These are phyloP conservation scores for Cylindrotheca fusiformis DNA, from an alignment of 108 stramenopile genomes.

Conservation along the genomic window DNA sequence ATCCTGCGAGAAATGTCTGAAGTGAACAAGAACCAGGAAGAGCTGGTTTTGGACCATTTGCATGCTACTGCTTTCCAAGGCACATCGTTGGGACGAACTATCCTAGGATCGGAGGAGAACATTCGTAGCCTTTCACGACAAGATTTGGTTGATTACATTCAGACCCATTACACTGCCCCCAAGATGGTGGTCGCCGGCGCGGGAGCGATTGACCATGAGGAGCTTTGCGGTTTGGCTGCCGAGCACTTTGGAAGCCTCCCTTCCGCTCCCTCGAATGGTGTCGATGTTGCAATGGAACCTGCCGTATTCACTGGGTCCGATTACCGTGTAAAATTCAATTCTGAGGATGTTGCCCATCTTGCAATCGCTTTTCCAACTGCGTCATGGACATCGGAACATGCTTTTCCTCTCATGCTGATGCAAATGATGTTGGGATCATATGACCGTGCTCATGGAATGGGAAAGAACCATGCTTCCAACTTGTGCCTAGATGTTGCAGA, in stretches of 20 bases:
- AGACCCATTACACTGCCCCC: conserved; percentile 98
- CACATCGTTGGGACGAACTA: conserved; percentile 94
- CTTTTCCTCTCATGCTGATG: conserved; percentile 98
- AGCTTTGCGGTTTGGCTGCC: conserved; percentile 86
- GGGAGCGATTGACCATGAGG: conserved; percentile 91
- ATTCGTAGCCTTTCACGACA: conserved; percentile 79
- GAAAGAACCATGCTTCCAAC: conserved; percentile 84
- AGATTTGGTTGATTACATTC: conserved; percentile 89
- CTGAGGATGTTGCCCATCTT: conserved; percentile 91
- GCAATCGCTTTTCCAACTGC: conserved; percentile 97
- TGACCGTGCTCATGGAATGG: conserved; percentile 87
- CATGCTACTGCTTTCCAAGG: conserved; percentile 97
- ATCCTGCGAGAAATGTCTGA: conserved; percentile 99
- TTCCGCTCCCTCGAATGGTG: conserved; percentile 45
- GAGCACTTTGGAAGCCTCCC: conserved; percentile 90
- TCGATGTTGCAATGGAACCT: conserved; percentile 86
- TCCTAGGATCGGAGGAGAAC: conserved; percentile 95
- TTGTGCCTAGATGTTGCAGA: conserved; percentile 92
- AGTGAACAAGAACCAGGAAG: conserved; percentile 98
- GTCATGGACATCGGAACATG: conserved; percentile 96
- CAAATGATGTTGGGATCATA: conserved; percentile 96
- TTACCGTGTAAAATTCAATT: conserved; percentile 87
- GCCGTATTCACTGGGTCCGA: conserved; percentile 96
- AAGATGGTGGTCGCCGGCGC: conserved; percentile 98
- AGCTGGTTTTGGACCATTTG: conserved; percentile 96